These are phyloP conservation scores for Calonectria henricotiae DNA, from an alignment of 2,329 filamentous ascomycete genomes.

Conservation along the genomic window DNA sequence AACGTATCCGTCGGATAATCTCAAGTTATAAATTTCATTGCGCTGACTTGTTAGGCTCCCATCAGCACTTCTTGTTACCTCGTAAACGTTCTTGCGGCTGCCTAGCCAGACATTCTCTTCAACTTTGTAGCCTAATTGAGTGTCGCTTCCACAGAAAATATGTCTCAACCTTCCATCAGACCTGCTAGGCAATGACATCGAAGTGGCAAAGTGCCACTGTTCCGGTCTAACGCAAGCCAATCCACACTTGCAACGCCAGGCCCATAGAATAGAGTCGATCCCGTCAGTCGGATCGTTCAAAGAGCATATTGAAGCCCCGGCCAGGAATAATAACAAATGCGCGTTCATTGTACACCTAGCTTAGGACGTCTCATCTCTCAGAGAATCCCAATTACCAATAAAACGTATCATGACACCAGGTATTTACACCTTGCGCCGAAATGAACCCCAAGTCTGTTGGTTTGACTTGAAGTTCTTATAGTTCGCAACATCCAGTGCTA, in stretches of 20 bases:
- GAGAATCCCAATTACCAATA: slow-evolving; percentile 2
- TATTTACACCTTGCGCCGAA: not conserved
- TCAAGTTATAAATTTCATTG: not conserved
- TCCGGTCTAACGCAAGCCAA: slow-evolving; percentile 7
- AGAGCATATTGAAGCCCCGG: slow-evolving; percentile 7
- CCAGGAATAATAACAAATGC: not conserved
- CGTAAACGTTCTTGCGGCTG: slow-evolving; percentile 21
- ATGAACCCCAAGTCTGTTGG: not conserved
- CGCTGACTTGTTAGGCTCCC: slow-evolving; percentile 28
- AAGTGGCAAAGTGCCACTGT: slow-evolving; percentile 10
- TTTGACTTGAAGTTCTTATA: not conserved
- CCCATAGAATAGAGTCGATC: not conserved
- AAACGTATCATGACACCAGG: slow-evolving; percentile 25
- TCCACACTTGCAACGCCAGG: slow-evolving; percentile 18
- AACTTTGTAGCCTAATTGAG: slow-evolving; percentile 8
- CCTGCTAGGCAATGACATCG: slow-evolving; percentile 9
- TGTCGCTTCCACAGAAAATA: not conserved
- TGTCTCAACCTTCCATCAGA: not conserved
- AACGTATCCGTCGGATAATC: not conserved
- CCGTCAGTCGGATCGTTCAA: not conserved
- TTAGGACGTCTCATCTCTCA: not conserved
- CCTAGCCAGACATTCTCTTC: slow-evolving; percentile 25
- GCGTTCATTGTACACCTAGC: not conserved
- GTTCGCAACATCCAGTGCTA: slow-evolving; percentile 23
- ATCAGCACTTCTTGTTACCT: slow-evolving; percentile 21